Evolutionary conservation across 2,329 filamentous ascomycete species (phyloP).

Genomic region (Sclerotinia sclerotiorum): DNA sequence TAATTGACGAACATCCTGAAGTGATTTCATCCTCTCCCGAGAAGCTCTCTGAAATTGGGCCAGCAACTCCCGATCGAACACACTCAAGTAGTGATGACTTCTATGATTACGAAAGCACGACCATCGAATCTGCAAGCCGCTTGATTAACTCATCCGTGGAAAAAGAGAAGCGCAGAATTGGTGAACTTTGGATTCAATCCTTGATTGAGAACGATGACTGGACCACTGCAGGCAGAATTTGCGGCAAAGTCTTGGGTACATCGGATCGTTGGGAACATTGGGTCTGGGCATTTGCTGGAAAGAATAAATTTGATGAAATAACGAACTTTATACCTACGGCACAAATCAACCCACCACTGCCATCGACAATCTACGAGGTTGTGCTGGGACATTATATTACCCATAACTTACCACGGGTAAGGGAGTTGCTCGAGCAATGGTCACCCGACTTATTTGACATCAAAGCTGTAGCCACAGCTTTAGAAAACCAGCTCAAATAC

Average conservation of each 20-base stretch:
- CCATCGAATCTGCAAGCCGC: slow-evolving; percentile 59
- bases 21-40: slow-evolving; percentile 51
- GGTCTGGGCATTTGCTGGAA: slow-evolving; percentile 88
- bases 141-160: slow-evolving; percentile 66
- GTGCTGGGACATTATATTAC: slow-evolving; percentile 87
- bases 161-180: slow-evolving; percentile 85
- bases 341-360: slow-evolving; percentile 75
- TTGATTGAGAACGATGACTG: slow-evolving; percentile 75
- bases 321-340: slow-evolving; percentile 76
- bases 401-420: slow-evolving; percentile 71
- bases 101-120: slow-evolving; percentile 69
- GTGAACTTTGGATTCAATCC: slow-evolving; percentile 90
- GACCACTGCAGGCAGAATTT: slow-evolving; percentile 74
- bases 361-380: slow-evolving; percentile 82
- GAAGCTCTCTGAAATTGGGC: slow-evolving; percentile 44
- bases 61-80: slow-evolving; percentile 44
- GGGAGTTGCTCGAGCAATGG: slow-evolving; percentile 80
- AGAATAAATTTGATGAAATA: slow-evolving; percentile 86
- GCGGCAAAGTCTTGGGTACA: slow-evolving; percentile 77
- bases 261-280: slow-evolving; percentile 90
- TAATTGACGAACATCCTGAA: slow-evolving; percentile 86
- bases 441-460: slow-evolving; percentile 80
- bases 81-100: slow-evolving; percentile 57
- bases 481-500: slow-evolving; percentile 79
- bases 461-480: slow-evolving; percentile 69